Conservation (phyloP, 2,329 filamentous ascomycete species). For the Sporothrix humicola region DNA sequence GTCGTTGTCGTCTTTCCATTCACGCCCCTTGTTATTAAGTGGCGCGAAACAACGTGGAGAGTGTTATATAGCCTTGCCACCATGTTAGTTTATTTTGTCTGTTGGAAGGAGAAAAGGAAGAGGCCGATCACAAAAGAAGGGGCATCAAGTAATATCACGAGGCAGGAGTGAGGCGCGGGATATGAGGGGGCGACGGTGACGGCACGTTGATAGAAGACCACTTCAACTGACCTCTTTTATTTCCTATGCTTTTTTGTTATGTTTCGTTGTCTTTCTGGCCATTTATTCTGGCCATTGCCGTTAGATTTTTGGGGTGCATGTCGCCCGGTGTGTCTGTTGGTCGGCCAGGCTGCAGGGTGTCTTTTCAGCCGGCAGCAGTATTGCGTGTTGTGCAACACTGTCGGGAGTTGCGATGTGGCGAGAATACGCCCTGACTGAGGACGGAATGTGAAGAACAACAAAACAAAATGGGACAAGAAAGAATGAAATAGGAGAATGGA, state of each 20-base stretch:
- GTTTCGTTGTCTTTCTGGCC: neutral
- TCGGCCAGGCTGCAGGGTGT: neutral
- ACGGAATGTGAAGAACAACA: neutral
- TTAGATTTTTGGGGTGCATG: neutral
- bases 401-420: slow-evolving; percentile 11
- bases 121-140: neutral
- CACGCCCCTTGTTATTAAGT: neutral
- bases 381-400: neutral
- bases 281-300: neutral
- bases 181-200: neutral
- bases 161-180: neutral
- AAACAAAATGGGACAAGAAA: neutral
- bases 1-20: neutral
- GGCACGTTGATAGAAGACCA: neutral
- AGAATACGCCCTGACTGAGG: neutral
- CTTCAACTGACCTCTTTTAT: neutral
- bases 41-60: neutral
- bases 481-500: too few relatives aligned
- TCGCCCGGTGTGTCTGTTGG: slow-evolving; percentile 5
- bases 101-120: neutral
- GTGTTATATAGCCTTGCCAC: too few relatives aligned
- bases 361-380: slow-evolving; percentile 14
- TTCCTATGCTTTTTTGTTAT: neutral
- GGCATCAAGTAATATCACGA: neutral
- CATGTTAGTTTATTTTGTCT: neutral